These are phyloP conservation scores for Populus pruinosa DNA, from an alignment of 345 rosid genomes.

Conservation along the genomic window DNA sequence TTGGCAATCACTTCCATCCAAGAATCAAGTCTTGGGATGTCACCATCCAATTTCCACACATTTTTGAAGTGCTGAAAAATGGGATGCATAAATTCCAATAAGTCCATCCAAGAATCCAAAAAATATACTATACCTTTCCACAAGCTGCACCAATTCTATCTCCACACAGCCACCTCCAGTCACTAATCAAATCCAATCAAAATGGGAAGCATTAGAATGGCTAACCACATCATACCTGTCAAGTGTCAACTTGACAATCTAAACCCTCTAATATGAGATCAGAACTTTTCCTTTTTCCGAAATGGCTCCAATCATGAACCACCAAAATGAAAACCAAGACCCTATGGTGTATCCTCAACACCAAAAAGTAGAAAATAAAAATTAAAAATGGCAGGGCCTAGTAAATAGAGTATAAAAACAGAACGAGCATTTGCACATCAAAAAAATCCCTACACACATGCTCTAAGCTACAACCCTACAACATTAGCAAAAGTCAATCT, in stretches of 20 bases:
- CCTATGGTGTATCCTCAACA: constrained; percentile 1
- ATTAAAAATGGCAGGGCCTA: not conserved
- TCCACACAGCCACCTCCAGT: not conserved
- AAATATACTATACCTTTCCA: constrained; percentile 4
- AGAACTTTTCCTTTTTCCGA: not conserved
- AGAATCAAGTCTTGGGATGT: not conserved
- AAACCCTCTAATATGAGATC: not conserved
- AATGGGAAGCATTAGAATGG: not conserved
- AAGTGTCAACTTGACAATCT: not conserved
- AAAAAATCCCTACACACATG: not conserved
- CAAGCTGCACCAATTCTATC: constrained; percentile 3
- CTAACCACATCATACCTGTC: not conserved
- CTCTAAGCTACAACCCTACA: not conserved
- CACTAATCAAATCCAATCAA: not conserved
- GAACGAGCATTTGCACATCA: not conserved
- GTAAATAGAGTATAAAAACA: not conserved
- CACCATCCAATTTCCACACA: constrained; percentile 1
- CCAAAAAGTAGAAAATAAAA: too few species aligned
- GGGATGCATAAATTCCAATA: not conserved
- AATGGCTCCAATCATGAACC: not conserved
- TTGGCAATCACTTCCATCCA: constrained; percentile 1
- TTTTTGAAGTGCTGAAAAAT: constrained; percentile 9
- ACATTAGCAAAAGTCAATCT: not conserved
- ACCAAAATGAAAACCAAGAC: not conserved
- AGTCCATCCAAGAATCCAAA: constrained; percentile 3